Evolutionary conservation across 2,329 filamentous ascomycete genomes (phyloP), one percentile per base, ranked within the genome.

Genomic region (Stemphylium lycopersici): DNA sequence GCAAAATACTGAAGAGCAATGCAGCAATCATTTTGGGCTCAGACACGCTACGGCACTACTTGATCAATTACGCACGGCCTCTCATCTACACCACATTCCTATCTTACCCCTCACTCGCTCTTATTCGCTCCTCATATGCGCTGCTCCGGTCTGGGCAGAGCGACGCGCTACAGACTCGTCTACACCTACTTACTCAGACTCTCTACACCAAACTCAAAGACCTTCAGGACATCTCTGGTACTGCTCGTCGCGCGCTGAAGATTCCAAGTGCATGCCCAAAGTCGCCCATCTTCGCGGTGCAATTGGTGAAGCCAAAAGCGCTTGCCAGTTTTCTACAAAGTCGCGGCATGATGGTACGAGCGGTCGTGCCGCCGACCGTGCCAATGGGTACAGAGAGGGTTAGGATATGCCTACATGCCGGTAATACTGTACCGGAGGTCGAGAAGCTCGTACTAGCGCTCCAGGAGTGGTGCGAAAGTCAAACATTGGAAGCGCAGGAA

Each of bases 21-120:
- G 16, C 38, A 69, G 71, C 72, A 2, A 70, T 75, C 4, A 54
- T 75, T 26, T 66, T 76, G 7, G 68, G 69, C 20, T 70, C 70
- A 11, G 43, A 48, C 6, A 54, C 67, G 4, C 62, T 74, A 3
- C 66, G 71, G 8, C 58, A 68, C 32, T 75, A 75, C 51, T 55
- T 76, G 8, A 66, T 75, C 58, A 76, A 76, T 56, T 76, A 76
- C 51, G 71, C 70, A 3, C 69, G 76, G 0, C 73, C 77, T 0
- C 60, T 79, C 1, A 78, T 78, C 10, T 80, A 77, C 48, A 77
- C 74, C 1, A 79, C 77, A 0, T 72, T 78, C 15, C 66, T 79
- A 36, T 72, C 77, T 0, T 79, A 77, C 38, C 77, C 77, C 4
- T 66, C 72, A 2, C 68, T 80, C 1, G 75, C 74, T 6, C 69